phyloP scores from a whole-genome alignment of 306 rosid species.

The Cicer yamashitae region DNA sequence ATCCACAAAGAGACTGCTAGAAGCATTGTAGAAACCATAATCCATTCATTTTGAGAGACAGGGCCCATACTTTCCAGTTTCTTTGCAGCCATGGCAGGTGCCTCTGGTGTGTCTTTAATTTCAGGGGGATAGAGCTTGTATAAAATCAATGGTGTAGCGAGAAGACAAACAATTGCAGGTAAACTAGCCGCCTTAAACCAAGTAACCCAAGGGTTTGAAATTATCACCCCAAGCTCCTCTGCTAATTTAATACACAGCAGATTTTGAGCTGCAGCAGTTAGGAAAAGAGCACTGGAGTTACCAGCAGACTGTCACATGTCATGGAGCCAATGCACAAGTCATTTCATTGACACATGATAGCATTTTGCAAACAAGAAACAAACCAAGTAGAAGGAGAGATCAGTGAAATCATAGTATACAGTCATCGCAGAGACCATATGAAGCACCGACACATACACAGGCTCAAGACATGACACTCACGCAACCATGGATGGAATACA shows the following conservation, averaged over 20 bases:
- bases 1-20: constrained; percentile 95
- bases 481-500: too few species aligned
- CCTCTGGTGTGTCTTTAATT: constrained; percentile 93
- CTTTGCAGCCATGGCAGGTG: constrained; percentile 89
- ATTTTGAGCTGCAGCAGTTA: constrained; percentile 99
- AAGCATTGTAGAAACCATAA: constrained; percentile 92
- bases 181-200: constrained; percentile 93
- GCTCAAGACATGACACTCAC: too few species aligned
- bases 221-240: constrained; percentile 78
- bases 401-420: constrained; percentile 3
- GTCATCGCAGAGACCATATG: background rate
- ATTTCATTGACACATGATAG: constrained; percentile 40
- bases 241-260: constrained; percentile 86
- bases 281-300: constrained; percentile 98
- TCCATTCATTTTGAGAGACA: constrained; percentile 73
- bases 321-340: constrained; percentile 54
- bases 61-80: constrained; percentile 87
- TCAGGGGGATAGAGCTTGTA: constrained; percentile 91
- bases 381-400: constrained; percentile 5
- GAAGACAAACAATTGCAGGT: constrained; percentile 75
- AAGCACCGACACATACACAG: too few species aligned
- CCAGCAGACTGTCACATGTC: constrained; percentile 76
- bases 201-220: constrained; percentile 84
- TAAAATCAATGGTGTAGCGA: constrained; percentile 78
- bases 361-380: constrained; percentile 38